A percentile compares a stretch with the other conserved stretches of the same genome.
These are phyloP conservation scores for Tagetes patula DNA, from an alignment of 129 eudicot species.

Conservation along the genomic window DNA sequence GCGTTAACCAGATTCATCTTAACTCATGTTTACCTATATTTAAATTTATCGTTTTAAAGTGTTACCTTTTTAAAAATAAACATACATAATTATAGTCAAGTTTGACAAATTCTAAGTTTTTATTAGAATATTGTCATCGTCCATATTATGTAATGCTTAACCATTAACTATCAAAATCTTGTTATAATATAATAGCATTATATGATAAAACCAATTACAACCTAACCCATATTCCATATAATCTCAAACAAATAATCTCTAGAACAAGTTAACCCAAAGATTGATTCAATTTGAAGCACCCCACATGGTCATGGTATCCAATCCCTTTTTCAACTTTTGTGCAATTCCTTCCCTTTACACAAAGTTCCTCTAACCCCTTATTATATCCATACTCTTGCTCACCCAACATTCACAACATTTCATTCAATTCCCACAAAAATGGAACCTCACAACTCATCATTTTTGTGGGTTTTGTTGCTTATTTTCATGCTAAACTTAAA, in stretches of 20 bases:
- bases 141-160: background rate
- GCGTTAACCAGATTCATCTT: background rate
- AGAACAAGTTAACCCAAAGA: slow-evolving; percentile 35
- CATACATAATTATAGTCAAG: too few species aligned
- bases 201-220: background rate
- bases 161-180: background rate
- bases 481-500: background rate
- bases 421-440: slow-evolving; percentile 24
- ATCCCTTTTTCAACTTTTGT: slow-evolving; percentile 41
- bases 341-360: slow-evolving; percentile 46
- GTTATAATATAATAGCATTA: background rate
- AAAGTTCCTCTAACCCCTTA: slow-evolving; percentile 32
- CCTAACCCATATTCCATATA: slow-evolving; percentile 24
- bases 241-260: slow-evolving; percentile 34
- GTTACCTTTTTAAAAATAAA: too few species aligned
- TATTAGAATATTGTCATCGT: background rate
- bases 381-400: slow-evolving; percentile 29
- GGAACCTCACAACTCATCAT: slow-evolving; percentile 28
- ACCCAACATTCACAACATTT: slow-evolving; percentile 25
- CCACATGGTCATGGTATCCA: slow-evolving; percentile 21
- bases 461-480: slow-evolving; percentile 15
- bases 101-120: background rate
- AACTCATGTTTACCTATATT: background rate
- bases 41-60: background rate
- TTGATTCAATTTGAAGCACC: slow-evolving; percentile 23